Base-by-base conservation (phyloP, 805 yeast species). In the Wickerhamiella shivajii region DNA sequence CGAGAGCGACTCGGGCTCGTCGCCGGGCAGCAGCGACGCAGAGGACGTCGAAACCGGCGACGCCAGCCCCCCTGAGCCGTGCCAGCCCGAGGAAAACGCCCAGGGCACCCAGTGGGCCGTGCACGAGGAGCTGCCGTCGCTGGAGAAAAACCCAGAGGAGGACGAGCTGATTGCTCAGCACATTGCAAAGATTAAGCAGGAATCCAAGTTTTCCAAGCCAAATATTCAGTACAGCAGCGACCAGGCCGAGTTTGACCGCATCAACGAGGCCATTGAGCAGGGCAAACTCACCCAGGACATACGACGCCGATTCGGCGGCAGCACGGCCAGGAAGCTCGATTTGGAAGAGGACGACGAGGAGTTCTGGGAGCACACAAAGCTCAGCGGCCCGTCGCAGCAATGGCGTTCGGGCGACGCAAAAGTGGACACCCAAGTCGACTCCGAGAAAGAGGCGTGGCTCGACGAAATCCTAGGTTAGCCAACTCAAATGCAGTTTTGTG, bases 291-390 rank as follows among this genome's bases (percentile, higher is more conserved):
- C 29, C 21, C 22, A 24, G 6, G 33, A 33, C 19, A 17, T 36
- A 24, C 20, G 33, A 23, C 16, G 39, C 18, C 27, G 37, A 36
- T 21, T 29, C 27, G 30, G 35, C 29, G 24, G 21, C 7, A 6
- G 28, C 3, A 22, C 14, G n/a, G 13, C 5, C 18, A 24, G 24
- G 16, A 24, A 14, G 14, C 18, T 9, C 11, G 40, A 38, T 5
- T 29, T 40, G 4, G 43, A 40, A 14, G 41, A 40, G 8, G 49
- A 46, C 17, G 42, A 40, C 10, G 49, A 44, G 15, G 40, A 37
- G 9, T 46, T 46, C 24, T 44, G 45, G 50, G 47, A 43, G 13
- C 12, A 29, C 3, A 25, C 27, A 2, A 27, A 22, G 7, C 29
- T 34, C 5, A 29, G 23, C 14, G 18, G 17, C 12, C 17, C 19